These are phyloP conservation scores for Hapsidospora chrysogenum DNA, from an alignment of 495 filamentous ascomycete species.

Conservation along the genomic window DNA sequence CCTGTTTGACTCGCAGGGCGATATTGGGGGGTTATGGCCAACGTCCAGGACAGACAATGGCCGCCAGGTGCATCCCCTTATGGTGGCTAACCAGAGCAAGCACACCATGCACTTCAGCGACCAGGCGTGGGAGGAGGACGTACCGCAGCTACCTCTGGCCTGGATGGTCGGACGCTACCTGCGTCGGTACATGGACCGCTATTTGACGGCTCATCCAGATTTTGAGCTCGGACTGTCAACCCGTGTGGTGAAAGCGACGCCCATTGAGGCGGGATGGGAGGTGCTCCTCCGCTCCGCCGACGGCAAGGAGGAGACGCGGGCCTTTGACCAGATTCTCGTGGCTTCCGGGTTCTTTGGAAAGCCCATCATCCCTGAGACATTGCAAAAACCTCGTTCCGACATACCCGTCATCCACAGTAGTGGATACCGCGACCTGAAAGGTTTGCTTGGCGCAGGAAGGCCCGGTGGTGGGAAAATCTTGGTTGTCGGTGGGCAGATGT, in stretches of 20 bases:
- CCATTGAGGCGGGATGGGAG: conserved; percentile 30
- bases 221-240: conserved; percentile 31
- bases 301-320: conserved; percentile 11
- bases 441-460: conserved; percentile 13
- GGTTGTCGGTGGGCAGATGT: conserved; percentile 72
- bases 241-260: conserved; percentile 31
- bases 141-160: conserved; percentile 53
- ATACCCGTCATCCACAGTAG: conserved; percentile 46
- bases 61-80: conserved; percentile 43
- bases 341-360: conserved; percentile 62
- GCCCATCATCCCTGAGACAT: conserved; percentile 35
- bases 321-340: conserved; percentile 59
- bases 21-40: conserved; percentile 69
- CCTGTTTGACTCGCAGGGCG: conserved; percentile 47
- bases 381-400: conserved; percentile 12
- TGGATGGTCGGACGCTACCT: conserved; percentile 65
- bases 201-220: conserved; percentile 19
- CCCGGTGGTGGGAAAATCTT: conserved; percentile 44
- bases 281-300: conserved; percentile 25
- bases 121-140: conserved; percentile 41
- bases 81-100: conserved; percentile 64
- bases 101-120: conserved; percentile 73
- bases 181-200: conserved; percentile 39
- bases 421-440: conserved; percentile 23
- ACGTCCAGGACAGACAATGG: conserved; percentile 16